These are phyloP conservation scores for Neurospora sp. DNA, from an alignment of 495 filamentous ascomycete species.

Conservation along the genomic window DNA sequence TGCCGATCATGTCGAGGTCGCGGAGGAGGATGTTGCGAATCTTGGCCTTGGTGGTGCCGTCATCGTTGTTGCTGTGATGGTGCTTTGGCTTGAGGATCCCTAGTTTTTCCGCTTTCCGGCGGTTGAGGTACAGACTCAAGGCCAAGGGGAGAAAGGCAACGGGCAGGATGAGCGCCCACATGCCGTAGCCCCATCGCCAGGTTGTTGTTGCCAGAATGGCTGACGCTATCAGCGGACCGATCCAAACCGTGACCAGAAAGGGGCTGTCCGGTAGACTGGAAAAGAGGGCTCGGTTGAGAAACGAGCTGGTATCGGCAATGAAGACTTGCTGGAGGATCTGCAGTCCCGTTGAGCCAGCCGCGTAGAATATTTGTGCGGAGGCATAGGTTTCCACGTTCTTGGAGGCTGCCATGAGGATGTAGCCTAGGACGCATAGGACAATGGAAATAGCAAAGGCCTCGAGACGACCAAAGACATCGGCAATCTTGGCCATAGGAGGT, in stretches of 20 bases:
- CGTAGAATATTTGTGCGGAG: conserved; percentile 41
- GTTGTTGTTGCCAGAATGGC: conserved; percentile 31
- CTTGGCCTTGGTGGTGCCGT: conserved; percentile 4
- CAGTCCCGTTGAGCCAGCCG: conserved; percentile 38
- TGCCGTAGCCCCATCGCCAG: conserved; percentile 55
- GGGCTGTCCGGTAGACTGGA: conserved; percentile 51
- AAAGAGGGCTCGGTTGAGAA: conserved; percentile 51
- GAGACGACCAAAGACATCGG: conserved; percentile 34
- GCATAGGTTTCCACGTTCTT: conserved; percentile 29
- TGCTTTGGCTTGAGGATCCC: conserved; percentile 21
- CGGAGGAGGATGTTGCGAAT: conserved; percentile 34
- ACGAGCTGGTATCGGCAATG: conserved; percentile 54
- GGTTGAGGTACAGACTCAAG: conserved; percentile 43
- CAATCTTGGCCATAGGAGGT: conserved; percentile 34
- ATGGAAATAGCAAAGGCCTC: conserved; percentile 29
- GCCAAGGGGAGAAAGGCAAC: conserved; percentile 42
- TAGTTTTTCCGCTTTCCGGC: conserved; percentile 39
- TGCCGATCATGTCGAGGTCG: conserved; percentile 51
- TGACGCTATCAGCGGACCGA: conserved; percentile 35
- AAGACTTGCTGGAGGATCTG: conserved; percentile 51
- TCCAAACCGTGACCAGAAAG: conserved; percentile 50
- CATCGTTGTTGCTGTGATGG: neutral
- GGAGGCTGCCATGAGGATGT: conserved; percentile 29
- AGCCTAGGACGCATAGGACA: conserved; percentile 26
- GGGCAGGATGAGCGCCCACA: conserved; percentile 48